Percentiles rank a stretch among this genome's conserved stretches.
These are phyloP conservation scores for Inonotus hispidus DNA, from an alignment of 1,284 basidiomycete genomes.

Conservation along the genomic window DNA sequence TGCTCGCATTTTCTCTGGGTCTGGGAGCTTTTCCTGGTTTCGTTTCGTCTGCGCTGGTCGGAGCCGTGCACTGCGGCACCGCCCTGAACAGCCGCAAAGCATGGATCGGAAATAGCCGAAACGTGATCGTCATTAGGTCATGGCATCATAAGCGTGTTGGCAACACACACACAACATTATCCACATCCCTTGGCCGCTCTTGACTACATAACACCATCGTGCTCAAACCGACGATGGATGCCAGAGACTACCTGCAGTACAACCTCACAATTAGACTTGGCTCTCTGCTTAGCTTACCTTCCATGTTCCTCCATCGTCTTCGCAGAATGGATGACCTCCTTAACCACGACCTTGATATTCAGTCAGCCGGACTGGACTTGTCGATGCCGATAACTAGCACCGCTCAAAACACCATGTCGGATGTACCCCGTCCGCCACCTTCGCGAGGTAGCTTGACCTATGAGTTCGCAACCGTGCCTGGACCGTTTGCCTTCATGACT, in stretches of 20 bases:
- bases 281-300: constrained; percentile 20
- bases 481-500: constrained; percentile 63
- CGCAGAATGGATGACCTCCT: constrained; percentile 21
- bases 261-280: constrained; percentile 19
- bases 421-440: constrained; percentile 7
- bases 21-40: too few relatives aligned
- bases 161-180: neutral
- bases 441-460: constrained; percentile 8
- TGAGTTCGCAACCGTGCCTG: constrained; percentile 35
- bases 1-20: constrained; percentile 8
- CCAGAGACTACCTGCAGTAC: constrained; percentile 13
- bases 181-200: neutral
- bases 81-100: neutral
- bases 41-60: too few relatives aligned
- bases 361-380: neutral
- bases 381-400: constrained; percentile 11
- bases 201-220: neutral
- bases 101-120: neutral
- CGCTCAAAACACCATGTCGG: neutral
- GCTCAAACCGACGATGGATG: constrained; percentile 7
- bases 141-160: neutral
- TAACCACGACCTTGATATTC: constrained; percentile 15
- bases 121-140: constrained; percentile 5
- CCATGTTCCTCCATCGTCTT: constrained; percentile 20
- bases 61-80: too few relatives aligned